Conservation (phyloP, 768 basidiomycete genomes). For the Tulasnella sp. region DNA sequence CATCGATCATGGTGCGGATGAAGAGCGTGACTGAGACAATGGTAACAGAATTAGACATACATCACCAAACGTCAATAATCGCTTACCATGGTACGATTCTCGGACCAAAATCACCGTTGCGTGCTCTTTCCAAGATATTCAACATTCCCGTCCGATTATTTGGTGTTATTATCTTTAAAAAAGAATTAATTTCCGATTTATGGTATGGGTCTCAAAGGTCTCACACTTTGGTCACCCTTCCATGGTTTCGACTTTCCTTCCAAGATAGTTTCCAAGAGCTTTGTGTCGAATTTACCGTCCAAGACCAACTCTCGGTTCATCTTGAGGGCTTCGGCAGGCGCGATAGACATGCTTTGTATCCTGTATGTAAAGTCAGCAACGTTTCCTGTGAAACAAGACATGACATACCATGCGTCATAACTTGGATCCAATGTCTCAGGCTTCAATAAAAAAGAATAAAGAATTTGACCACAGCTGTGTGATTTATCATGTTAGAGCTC, state of each 20-base stretch:
- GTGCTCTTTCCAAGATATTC: neutral
- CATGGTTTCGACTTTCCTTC: constrained; percentile 36
- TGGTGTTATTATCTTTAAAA: constrained; percentile 4
- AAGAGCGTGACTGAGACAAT: too few species aligned
- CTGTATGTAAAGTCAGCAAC: neutral
- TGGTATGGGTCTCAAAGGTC: neutral
- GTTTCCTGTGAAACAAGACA: neutral
- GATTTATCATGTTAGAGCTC: neutral
- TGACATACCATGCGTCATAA: constrained; percentile 60
- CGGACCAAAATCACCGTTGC: neutral
- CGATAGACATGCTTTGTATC: constrained; percentile 14
- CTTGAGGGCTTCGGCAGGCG: constrained; percentile 26
- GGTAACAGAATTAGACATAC: neutral
- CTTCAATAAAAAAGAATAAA: constrained; percentile 62
- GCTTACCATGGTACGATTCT: constrained; percentile 9
- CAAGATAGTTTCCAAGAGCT: constrained; percentile 11
- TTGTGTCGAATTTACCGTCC: constrained; percentile 40
- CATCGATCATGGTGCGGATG: too few species aligned
- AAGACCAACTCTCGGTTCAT: constrained; percentile 53
- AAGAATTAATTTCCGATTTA: neutral
- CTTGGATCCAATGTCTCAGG: constrained; percentile 76
- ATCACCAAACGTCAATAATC: neutral
- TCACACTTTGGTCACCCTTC: constrained; percentile 1
- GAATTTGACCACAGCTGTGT: constrained; percentile 66
- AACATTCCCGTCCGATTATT: neutral